Base-by-base conservation (phyloP, 768 basidiomycete species). In the Mycena rosella region DNA sequence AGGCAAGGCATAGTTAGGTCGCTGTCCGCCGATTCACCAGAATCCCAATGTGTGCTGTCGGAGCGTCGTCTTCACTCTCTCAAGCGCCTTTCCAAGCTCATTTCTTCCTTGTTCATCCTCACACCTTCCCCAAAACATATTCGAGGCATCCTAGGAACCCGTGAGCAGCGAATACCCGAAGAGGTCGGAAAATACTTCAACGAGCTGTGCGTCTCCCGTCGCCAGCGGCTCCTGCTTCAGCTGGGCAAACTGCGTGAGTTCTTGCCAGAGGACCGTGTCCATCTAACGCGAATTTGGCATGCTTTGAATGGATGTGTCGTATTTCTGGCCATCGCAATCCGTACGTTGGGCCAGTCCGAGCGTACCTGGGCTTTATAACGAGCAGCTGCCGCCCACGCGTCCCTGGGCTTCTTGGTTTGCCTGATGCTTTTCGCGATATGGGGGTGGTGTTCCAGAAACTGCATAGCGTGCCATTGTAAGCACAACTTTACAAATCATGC, bases 51-150 rank as follows among this genome's bases (percentile, higher is more conserved):
- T n/a, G n/a, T n/a, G n/a, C 14, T 42, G 78, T 73, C 85, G 86
- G 53, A 91, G 78, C 74, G 83, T 85, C 42, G 79, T 77, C 64
- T 91, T 82, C 67, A 93, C 77, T 68, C 89, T 84, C 70, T 87
- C 85, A 9, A 93, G 83, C 15, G 88, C 87, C 75, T 89, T 91
- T 53, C 91, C 92, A 38, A 93, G 85, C 75, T 93, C 90, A 67
- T 93, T 93, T 34, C 87, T 85, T 24, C 91, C 91, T 72, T 82
- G 79, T 29, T 83, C 78, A 74, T 93, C 88, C 40, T 84, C 80
- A 9, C 91, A 92, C 63, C 87, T 77, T 32, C 91, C 91, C 91
- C 92, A 93, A 77, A 92, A 92, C 40, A 89, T 82, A 76, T 92
- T 92, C 68, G 88, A 87, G n/a, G 38, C 8, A 40, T 40, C 38